Evolutionary conservation across 139 green algal genomes (phyloP).

Genomic region (Chlamydomonas applanata): DNA sequence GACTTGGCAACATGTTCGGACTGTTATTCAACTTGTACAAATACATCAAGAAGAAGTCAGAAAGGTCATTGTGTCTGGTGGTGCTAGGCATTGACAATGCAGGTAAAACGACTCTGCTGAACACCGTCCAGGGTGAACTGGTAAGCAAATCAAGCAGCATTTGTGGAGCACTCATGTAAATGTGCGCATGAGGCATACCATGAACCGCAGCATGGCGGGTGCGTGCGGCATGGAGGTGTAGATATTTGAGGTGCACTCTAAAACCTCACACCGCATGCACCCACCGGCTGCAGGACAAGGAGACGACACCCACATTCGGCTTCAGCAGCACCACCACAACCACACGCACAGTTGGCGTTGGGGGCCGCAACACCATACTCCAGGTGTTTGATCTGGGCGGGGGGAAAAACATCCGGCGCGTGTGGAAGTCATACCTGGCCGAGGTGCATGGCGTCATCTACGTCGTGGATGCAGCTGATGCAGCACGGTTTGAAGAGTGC

Average conservation of each 20-base stretch:
- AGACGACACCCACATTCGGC: slow-evolving; percentile 47
- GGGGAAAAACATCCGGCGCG: slow-evolving; percentile 45
- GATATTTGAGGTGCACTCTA: too few relatives aligned
- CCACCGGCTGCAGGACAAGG: slow-evolving; percentile 25
- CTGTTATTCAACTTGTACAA: slow-evolving; percentile 33
- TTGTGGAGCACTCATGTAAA: neutral
- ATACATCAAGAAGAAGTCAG: slow-evolving; percentile 24
- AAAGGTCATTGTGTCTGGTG: slow-evolving; percentile 34
- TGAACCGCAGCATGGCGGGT: neutral
- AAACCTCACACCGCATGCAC: too few relatives aligned
- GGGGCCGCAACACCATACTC: neutral
- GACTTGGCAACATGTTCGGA: slow-evolving; percentile 25
- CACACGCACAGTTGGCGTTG: neutral
- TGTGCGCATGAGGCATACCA: neutral
- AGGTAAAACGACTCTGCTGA: slow-evolving; percentile 53
- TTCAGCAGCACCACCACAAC: slow-evolving; percentile 36
- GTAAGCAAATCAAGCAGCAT: neutral
- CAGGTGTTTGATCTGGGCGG: slow-evolving; percentile 57
- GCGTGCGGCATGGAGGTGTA: neutral
- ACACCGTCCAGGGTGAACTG: slow-evolving; percentile 35
- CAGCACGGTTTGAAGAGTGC: slow-evolving; percentile 43
- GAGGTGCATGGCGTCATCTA: slow-evolving; percentile 47
- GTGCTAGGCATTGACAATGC: slow-evolving; percentile 53
- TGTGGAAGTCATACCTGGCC: slow-evolving; percentile 54
- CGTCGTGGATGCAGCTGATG: slow-evolving; percentile 57